Conservation (phyloP, 1,284 basidiomycete species). For the Hemileia vastatrix region DNA sequence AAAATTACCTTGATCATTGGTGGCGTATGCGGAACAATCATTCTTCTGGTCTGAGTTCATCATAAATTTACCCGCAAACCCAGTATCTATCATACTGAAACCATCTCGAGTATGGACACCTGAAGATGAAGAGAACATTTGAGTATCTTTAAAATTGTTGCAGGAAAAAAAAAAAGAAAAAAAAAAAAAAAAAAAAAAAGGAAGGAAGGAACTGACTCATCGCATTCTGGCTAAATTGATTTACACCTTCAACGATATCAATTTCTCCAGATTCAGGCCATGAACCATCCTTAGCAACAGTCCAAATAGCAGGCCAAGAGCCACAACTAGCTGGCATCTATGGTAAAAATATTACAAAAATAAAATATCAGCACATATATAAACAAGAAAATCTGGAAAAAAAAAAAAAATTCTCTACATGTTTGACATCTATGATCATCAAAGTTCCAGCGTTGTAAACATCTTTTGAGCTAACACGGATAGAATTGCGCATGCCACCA, state of each 20-base stretch:
- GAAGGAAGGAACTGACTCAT: too few relatives aligned
- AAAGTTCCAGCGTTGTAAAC: neutral
- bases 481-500: neutral
- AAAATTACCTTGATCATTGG: slow-evolving; percentile 6
- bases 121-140: too few relatives aligned
- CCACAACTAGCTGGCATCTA: slow-evolving; percentile 69
- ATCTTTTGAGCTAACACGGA: slow-evolving; percentile 1
- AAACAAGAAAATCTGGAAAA: too few relatives aligned
- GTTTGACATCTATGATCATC: slow-evolving; percentile 5
- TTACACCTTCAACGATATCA: slow-evolving; percentile 63
- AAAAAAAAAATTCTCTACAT: too few relatives aligned
- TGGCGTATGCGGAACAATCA: neutral
- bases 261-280: slow-evolving; percentile 66
- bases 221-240: slow-evolving; percentile 40
- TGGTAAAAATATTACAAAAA: too few relatives aligned
- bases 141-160: too few relatives aligned
- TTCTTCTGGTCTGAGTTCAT: neutral
- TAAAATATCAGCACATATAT: too few relatives aligned
- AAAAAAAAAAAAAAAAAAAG: too few relatives aligned
- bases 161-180: too few relatives aligned
- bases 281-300: slow-evolving; percentile 49
- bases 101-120: slow-evolving; percentile 1
- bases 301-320: slow-evolving; percentile 66
- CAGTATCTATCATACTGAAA: neutral
- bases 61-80: slow-evolving; percentile 4